phyloP scores from a whole-genome alignment of 441 rosid genomes.

The Viola pubescens region DNA sequence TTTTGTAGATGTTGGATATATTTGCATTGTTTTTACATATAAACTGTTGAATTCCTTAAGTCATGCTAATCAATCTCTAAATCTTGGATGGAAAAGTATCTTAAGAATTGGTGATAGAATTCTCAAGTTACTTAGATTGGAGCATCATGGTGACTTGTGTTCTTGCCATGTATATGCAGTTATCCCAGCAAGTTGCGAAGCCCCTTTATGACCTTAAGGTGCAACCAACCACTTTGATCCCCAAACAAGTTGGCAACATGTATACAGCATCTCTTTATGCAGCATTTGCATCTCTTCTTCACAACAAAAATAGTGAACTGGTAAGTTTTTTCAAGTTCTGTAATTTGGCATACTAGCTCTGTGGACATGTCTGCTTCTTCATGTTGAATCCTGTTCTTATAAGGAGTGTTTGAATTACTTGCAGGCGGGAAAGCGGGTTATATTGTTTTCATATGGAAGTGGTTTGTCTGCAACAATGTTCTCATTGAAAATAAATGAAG shows the following conservation, averaged over 20 bases:
- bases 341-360: not conserved
- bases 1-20: not conserved
- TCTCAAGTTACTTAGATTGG: constrained; percentile 8
- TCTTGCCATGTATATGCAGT: constrained; percentile 32
- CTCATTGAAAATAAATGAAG: constrained; percentile 58
- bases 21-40: not conserved
- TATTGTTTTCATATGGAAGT: constrained; percentile 94
- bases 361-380: not conserved
- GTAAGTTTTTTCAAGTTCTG: constrained; percentile 32
- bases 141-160: constrained; percentile 16
- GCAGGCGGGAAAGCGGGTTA: constrained; percentile 71
- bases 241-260: constrained; percentile 98
- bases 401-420: constrained; percentile 12
- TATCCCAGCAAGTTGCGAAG: constrained; percentile 85
- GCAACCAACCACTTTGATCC: constrained; percentile 78
- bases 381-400: constrained; percentile 8
- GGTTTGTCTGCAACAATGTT: constrained; percentile 89
- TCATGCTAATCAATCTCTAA: not conserved
- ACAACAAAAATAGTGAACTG: constrained; percentile 63
- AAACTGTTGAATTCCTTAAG: not conserved
- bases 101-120: constrained; percentile 4
- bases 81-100: not conserved
- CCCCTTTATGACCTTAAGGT: constrained; percentile 71
- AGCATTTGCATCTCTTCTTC: constrained; percentile 86
- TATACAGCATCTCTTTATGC: constrained; percentile 96